Base-by-base conservation (phyloP, 345 rosid species). In the Rhodamnia rubescens region DNA sequence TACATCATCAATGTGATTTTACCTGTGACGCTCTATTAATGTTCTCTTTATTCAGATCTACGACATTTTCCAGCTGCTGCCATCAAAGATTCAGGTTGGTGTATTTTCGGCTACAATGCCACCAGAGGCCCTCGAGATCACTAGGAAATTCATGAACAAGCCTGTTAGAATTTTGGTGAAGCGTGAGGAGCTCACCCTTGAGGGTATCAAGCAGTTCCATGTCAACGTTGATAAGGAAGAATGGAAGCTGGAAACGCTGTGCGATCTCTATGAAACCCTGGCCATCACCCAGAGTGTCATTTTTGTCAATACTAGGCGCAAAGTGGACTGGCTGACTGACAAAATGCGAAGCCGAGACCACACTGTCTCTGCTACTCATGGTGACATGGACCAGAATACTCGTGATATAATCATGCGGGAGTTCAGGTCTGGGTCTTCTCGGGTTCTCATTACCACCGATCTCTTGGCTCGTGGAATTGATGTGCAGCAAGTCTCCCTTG, bases 21-120 rank as follows among this genome's bases (percentile, higher is more conserved):
- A 5, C 3, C 27, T 12, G 26, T 3, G n/a, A 64, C 22, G 49
- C 69, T 18, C 51, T 27, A 3, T 16, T 83, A n/a, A 32, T 20
- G 49, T 50, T 78, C 13, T 57, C 8, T 51, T 81, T 27, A 64
- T 84, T 29, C 92, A 96, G 98, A 96, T 96, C 74, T 96, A 96
- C 26, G 97, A 94, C 74, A 93, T 95, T 74, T 96, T 94, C 90
- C 99, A 95, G 93, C 91, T 91, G 89, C 91, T 96, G 53, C 98
- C 97, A 11, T 44, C 90, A 20, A 95, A 91, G 85, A 90, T 95
- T 86, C 98, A 95, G 89, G 95, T 96, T 13, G 97, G 96, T 74
- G 97, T 94, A 44, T 95, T 96, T 93, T 96, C 98, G 7, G 99
- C 98, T 9, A 96, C 99, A 21, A 95, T 96, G 97, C 99, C 98